A percentile compares a stretch with the other conserved stretches of the same genome.
These are phyloP conservation scores for Penicillium coprophilum DNA, from an alignment of 495 filamentous ascomycete species.

Conservation along the genomic window DNA sequence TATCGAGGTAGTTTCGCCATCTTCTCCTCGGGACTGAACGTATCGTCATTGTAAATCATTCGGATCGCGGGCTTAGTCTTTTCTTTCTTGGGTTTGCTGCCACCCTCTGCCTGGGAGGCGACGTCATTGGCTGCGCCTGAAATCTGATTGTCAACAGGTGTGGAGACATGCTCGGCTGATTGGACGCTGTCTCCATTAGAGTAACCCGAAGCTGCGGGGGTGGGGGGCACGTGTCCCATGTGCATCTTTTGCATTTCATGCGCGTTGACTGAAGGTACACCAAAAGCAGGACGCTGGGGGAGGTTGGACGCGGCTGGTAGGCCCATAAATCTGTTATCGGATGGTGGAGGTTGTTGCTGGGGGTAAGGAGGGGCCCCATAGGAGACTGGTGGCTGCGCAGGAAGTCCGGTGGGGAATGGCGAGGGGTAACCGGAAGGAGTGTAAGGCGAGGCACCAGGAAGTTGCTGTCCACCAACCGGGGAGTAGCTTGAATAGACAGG, in stretches of 20 bases:
- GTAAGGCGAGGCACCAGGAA: conserved; percentile 35
- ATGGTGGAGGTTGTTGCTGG: conserved; percentile 38
- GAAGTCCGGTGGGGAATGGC: conserved; percentile 36
- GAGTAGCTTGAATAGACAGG: conserved; percentile 43
- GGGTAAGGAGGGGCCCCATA: conserved; percentile 36
- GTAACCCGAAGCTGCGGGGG: conserved; percentile 27
- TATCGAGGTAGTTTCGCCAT: conserved; percentile 78
- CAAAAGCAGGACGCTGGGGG: conserved; percentile 63
- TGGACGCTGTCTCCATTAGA: conserved; percentile 41
- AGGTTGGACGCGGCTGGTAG: conserved; percentile 58
- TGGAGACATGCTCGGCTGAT: conserved; percentile 36
- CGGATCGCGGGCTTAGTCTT: conserved; percentile 62
- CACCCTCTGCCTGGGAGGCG: conserved; percentile 28
- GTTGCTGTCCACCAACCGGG: conserved; percentile 34
- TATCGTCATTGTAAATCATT: conserved; percentile 77
- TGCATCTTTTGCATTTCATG: conserved; percentile 66
- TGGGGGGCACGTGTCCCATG: conserved; percentile 48
- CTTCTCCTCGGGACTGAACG: conserved; percentile 81
- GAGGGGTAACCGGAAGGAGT: conserved; percentile 44
- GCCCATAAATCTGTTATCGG: conserved; percentile 46
- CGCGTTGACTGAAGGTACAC: conserved; percentile 54
- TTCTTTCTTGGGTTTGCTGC: conserved; percentile 64
- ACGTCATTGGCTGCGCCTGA: conserved; percentile 38
- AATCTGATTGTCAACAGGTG: conserved; percentile 64
- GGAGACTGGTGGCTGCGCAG: conserved; percentile 12